These are phyloP conservation scores for Backusella westeae DNA, from an alignment of 192 early-diverging fungal species.

Conservation along the genomic window DNA sequence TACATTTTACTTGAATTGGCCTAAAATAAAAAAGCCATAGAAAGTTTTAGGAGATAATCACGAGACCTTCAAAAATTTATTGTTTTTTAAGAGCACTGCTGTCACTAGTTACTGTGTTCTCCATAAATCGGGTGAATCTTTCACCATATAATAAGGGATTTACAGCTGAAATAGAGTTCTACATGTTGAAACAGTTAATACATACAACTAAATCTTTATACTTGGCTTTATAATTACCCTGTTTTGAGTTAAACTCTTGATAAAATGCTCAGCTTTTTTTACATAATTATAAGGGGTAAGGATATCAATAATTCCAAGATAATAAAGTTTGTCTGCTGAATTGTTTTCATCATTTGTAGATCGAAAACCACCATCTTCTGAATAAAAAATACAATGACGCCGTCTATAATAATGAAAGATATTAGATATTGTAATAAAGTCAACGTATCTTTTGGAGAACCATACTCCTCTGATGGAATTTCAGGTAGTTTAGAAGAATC, in stretches of 20 bases:
- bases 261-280: conserved; percentile 86
- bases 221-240: conserved; percentile 30
- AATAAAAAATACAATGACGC: conserved; percentile 81
- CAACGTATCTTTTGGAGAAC: background rate
- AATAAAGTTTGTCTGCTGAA: conserved; percentile 69
- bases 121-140: conserved; percentile 87
- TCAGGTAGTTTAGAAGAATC: conserved; percentile 59
- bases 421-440: background rate
- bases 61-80: too few relatives aligned
- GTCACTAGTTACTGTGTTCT: conserved; percentile 2
- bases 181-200: conserved; percentile 9
- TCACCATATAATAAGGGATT: conserved; percentile 81
- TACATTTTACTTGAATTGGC: too few relatives aligned
- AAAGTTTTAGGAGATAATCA: too few relatives aligned
- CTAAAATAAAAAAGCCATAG: too few relatives aligned
- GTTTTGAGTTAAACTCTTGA: conserved; percentile 79
- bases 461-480: conserved; percentile 43
- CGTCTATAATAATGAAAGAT: conserved; percentile 42
- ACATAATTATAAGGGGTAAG: conserved; percentile 87
- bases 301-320: conserved; percentile 96
- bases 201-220: background rate
- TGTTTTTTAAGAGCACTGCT: background rate
- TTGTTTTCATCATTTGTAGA: conserved; percentile 73
- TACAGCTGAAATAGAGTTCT: conserved; percentile 77
- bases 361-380: conserved; percentile 86